phyloP scores from a whole-genome alignment of 148 eudicot species.

The Amaranthus hypochondriacus region DNA sequence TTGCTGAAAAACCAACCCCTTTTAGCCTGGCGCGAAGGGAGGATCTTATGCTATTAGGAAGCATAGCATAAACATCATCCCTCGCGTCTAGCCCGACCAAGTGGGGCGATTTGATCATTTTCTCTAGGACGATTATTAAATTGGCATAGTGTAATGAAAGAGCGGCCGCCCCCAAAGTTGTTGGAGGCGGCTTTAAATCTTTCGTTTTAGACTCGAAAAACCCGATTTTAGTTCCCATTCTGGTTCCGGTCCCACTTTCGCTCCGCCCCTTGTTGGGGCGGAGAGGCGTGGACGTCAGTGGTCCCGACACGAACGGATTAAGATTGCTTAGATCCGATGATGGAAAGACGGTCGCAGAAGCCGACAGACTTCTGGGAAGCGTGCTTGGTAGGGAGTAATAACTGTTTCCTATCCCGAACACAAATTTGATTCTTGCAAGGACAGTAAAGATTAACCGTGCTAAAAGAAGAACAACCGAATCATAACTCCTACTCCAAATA shows the following conservation, averaged over 20 bases:
- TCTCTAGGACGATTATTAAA: slow-evolving; percentile 73
- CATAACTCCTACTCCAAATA: slow-evolving; percentile 62
- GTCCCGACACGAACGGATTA: slow-evolving; percentile 14
- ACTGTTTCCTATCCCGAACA: slow-evolving; percentile 50
- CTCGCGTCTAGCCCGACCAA: slow-evolving; percentile 78
- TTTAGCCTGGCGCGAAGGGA: slow-evolving; percentile 49
- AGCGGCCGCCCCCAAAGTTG: slow-evolving; percentile 72
- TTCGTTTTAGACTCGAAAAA: slow-evolving; percentile 59
- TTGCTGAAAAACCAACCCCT: slow-evolving; percentile 70
- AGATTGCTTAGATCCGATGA: slow-evolving; percentile 22
- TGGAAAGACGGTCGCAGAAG: slow-evolving; percentile 74
- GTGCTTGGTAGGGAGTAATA: slow-evolving; percentile 26
- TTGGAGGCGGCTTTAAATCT: slow-evolving; percentile 43
- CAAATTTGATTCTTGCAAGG: slow-evolving; percentile 65
- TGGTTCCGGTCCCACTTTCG: neutral
- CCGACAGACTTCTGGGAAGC: slow-evolving; percentile 66
- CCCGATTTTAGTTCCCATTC: neutral
- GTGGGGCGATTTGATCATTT: slow-evolving; percentile 82
- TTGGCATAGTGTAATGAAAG: slow-evolving; percentile 77
- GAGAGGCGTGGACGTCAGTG: slow-evolving; percentile 9
- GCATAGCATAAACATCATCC: slow-evolving; percentile 82
- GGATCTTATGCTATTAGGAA: slow-evolving; percentile 62
- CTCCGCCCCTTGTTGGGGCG: neutral
- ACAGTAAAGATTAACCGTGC: slow-evolving; percentile 56
- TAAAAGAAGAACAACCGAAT: slow-evolving; percentile 42